phyloP scores from a whole-genome alignment of 148 eudicot genomes.

The Dysphania ambrosioides region DNA sequence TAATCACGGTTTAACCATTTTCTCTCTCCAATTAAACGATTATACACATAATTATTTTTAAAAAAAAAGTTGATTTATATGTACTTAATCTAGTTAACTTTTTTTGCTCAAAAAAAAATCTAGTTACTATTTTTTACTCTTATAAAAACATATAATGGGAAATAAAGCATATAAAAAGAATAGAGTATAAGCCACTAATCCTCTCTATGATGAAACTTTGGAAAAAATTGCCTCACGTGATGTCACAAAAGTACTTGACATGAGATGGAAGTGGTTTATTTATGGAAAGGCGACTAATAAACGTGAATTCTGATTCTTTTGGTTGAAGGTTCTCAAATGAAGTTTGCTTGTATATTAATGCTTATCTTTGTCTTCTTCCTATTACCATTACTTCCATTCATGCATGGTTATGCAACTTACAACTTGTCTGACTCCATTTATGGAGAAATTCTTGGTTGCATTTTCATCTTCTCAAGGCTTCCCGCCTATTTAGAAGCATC shows the following conservation, averaged over 20 bases:
- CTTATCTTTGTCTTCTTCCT: background rate
- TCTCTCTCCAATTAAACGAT: too few relatives aligned
- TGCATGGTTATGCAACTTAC: constrained; percentile 8
- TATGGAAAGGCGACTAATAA: constrained; percentile 14
- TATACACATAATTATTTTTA: too few relatives aligned
- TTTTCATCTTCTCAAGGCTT: background rate
- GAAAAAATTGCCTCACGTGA: too few relatives aligned
- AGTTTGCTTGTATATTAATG: background rate
- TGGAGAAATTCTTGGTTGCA: background rate
- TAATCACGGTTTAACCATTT: too few relatives aligned
- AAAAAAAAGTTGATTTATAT: too few relatives aligned
- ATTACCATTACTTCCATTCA: background rate
- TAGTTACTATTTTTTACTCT: too few relatives aligned
- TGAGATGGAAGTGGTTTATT: constrained; percentile 3
- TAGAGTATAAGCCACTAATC: too few relatives aligned
- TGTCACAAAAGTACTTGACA: background rate
- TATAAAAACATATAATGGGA: too few relatives aligned
- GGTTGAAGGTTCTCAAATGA: background rate
- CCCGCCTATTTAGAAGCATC: background rate
- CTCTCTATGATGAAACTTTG: too few relatives aligned
- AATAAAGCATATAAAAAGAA: too few relatives aligned
- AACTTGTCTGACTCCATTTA: constrained; percentile 2
- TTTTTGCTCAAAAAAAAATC: too few relatives aligned
- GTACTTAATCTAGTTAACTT: too few relatives aligned
- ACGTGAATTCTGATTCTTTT: constrained; percentile 15